Evolutionary conservation across 1,139 yeast genomes (phyloP).

Genomic region (Lodderomyces elongisporus): DNA sequence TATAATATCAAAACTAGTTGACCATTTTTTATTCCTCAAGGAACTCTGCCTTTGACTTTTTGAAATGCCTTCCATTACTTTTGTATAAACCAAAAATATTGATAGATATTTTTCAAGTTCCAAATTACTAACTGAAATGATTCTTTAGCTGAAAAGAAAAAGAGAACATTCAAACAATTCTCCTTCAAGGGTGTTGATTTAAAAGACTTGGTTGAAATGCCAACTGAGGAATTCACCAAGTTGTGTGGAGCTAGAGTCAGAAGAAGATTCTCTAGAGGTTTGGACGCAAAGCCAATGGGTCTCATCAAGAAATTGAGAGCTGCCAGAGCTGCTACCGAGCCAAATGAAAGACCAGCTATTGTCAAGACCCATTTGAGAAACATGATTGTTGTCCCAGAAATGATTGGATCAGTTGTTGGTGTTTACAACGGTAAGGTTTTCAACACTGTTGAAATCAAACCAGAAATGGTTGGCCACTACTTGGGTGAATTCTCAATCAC

Average conservation of each 20-base stretch:
- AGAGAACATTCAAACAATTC: conserved; percentile 94
- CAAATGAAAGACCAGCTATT: conserved; percentile 95
- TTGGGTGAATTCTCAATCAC: conserved; percentile 99
- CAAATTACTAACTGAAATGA: too few relatives aligned
- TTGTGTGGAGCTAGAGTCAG: conserved; percentile 98
- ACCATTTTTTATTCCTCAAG: too few relatives aligned
- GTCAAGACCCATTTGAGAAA: conserved; percentile 99
- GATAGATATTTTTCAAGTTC: too few relatives aligned
- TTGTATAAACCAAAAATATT: too few relatives aligned
- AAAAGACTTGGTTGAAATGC: conserved; percentile 87
- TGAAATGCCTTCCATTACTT: too few relatives aligned
- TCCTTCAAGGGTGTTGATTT: conserved; percentile 99
- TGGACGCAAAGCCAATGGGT: conserved; percentile 93
- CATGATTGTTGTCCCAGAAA: conserved; percentile 99
- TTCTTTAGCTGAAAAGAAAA: conserved; percentile 61
- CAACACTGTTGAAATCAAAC: conserved; percentile 98
- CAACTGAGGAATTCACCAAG: conserved; percentile 95
- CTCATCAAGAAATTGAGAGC: conserved; percentile 97
- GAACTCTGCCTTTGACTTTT: too few relatives aligned
- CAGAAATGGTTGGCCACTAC: conserved; percentile 99
- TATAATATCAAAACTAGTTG: too few relatives aligned
- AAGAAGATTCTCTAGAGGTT: conserved; percentile 99
- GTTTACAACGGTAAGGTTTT: conserved; percentile 99
- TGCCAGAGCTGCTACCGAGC: conserved; percentile 88
- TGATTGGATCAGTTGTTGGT: conserved; percentile 99